Evolutionary conservation across 1,284 basidiomycete genomes (phyloP).

Genomic region (Cerrena zonata): DNA sequence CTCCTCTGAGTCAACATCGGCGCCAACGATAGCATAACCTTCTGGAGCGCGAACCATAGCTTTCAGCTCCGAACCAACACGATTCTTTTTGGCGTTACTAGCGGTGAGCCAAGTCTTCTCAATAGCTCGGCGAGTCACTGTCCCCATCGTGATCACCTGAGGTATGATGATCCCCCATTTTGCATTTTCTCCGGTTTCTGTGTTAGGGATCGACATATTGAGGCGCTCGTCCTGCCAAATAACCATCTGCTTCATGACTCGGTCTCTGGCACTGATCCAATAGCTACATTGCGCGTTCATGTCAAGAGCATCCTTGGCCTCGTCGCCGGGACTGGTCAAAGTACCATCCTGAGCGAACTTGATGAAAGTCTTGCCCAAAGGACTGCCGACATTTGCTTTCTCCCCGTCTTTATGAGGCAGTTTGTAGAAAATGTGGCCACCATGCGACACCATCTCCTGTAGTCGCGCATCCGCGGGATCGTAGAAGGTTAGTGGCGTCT

Average conservation of each 20-base stretch:
- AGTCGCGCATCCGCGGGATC: conserved; percentile 58
- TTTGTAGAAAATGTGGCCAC: conserved; percentile 74
- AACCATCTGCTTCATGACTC: conserved; percentile 90
- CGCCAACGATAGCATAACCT: conserved; percentile 93
- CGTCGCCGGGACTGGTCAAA: conserved; percentile 70
- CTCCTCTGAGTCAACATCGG: conserved; percentile 98
- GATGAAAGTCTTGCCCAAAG: conserved; percentile 86
- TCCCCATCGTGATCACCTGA: conserved; percentile 97
- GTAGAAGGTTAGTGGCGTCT: conserved; percentile 47
- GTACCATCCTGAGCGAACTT: conserved; percentile 84
- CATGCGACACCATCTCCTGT: conserved; percentile 37
- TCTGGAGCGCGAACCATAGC: conserved; percentile 93
- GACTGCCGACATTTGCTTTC: conserved; percentile 87
- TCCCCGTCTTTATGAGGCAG: conserved; percentile 96
- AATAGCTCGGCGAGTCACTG: conserved; percentile 93
- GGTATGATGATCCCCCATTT: conserved; percentile 91
- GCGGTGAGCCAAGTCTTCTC: conserved; percentile 99
- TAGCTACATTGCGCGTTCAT: conserved; percentile 96
- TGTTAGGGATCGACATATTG: conserved; percentile 17
- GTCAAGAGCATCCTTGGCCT: conserved; percentile 80
- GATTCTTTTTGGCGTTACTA: conserved; percentile 95
- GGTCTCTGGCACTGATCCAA: conserved; percentile 92
- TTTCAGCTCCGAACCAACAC: conserved; percentile 95
- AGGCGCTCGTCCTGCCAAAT: conserved; percentile 74
- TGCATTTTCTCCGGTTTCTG: conserved; percentile 22